These are phyloP conservation scores for Toxoplasma gondii DNA, from an alignment of 169 alveolate genomes.

Conservation along the genomic window DNA sequence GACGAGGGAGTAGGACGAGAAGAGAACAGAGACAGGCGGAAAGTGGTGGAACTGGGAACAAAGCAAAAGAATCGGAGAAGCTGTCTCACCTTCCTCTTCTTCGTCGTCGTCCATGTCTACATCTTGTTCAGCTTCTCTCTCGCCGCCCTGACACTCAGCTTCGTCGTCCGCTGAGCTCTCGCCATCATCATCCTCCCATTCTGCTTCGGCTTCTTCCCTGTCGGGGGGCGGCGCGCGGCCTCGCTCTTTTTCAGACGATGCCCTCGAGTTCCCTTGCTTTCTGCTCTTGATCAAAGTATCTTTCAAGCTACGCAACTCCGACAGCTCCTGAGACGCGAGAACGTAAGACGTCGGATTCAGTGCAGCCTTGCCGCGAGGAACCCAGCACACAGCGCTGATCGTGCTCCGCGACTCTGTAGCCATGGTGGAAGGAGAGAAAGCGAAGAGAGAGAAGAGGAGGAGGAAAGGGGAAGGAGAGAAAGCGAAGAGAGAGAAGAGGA, in stretches of 20 bases:
- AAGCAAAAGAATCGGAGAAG: neutral
- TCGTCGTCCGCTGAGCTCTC: neutral
- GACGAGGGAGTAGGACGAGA: neutral
- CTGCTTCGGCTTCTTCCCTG: slow-evolving; percentile 1
- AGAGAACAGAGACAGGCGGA: neutral
- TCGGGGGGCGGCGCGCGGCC: neutral
- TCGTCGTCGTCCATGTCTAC: slow-evolving; percentile 1
- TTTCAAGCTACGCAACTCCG: neutral
- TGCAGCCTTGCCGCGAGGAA: slow-evolving; percentile 42
- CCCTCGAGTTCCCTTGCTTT: neutral
- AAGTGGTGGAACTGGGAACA: neutral
- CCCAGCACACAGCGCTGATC: slow-evolving; percentile 58
- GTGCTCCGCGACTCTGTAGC: slow-evolving; percentile 15
- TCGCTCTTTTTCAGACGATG: neutral
- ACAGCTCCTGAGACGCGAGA: slow-evolving; percentile 3
- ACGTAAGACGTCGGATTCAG: slow-evolving; percentile 15
- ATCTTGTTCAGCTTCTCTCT: neutral
- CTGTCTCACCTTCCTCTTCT: neutral
- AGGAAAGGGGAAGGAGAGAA: neutral
- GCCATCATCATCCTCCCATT: neutral
- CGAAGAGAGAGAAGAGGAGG: neutral
- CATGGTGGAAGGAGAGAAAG: neutral
- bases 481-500: neutral
- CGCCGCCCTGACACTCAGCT: neutral
- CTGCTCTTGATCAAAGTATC: neutral